Evolutionary conservation across 1,284 basidiomycete genomes (phyloP).

Genomic region (Cryptococcus wingfieldii): DNA sequence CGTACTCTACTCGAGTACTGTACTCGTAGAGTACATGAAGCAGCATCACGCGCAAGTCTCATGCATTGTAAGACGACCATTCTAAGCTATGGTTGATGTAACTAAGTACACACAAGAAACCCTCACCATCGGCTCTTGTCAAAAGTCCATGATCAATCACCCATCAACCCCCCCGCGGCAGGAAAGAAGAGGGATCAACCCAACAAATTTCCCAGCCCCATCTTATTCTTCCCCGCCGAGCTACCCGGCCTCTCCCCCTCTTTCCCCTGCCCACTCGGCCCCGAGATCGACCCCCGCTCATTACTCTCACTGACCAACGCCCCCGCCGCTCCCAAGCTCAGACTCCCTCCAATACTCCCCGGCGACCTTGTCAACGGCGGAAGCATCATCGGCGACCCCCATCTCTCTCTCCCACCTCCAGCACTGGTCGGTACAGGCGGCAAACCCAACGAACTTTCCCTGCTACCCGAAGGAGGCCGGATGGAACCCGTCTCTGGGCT

Average conservation of each 20-base stretch:
- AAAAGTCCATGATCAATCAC: too few species aligned
- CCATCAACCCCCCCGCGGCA: too few species aligned
- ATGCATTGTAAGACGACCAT: too few species aligned
- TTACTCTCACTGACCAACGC: background rate
- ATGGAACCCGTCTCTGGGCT: background rate
- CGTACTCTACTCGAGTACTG: too few species aligned
- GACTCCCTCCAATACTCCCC: background rate
- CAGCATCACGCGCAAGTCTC: too few species aligned
- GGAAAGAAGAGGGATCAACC: constrained; percentile 11
- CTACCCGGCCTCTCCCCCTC: background rate
- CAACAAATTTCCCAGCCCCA: constrained; percentile 32
- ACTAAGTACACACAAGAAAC: too few species aligned
- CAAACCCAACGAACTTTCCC: background rate
- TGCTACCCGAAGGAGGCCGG: constrained; percentile 1
- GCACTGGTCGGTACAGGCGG: constrained; percentile 1
- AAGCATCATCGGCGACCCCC: background rate
- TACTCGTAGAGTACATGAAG: too few species aligned
- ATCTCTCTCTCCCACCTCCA: background rate
- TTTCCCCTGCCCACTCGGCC: constrained; percentile 3
- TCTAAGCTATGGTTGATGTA: too few species aligned
- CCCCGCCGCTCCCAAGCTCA: background rate
- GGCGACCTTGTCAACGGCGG: constrained; percentile 1
- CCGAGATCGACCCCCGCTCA: background rate
- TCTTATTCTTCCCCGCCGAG: constrained; percentile 19
- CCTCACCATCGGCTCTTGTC: too few species aligned